A percentile compares a stretch with the other conserved stretches of the same genome.
Conservation (phyloP, 129 eudicot species). For the Smallanthus sonchifolius region DNA sequence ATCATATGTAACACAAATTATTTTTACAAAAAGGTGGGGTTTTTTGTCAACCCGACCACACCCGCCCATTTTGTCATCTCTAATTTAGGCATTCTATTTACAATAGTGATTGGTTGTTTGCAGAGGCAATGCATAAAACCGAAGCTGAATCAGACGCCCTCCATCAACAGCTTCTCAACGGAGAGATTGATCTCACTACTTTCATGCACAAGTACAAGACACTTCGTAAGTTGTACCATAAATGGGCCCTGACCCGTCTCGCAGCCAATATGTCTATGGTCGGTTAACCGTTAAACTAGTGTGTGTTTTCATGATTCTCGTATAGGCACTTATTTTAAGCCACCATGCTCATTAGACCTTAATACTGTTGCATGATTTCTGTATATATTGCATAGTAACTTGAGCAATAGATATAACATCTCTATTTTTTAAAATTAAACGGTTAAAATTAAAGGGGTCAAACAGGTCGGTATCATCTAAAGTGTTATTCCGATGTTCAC, state of each 20-base stretch:
- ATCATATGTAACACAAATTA: background rate
- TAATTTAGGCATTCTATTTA: background rate
- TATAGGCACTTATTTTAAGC: background rate
- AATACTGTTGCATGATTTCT: background rate
- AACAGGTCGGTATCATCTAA: background rate
- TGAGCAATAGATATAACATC: background rate
- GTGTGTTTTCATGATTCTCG: background rate
- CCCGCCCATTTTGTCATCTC: background rate
- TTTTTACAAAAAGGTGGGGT: background rate
- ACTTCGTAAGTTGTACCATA: constrained; percentile 30
- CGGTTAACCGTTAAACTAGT: constrained; percentile 4
- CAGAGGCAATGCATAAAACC: constrained; percentile 21
- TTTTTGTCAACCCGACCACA: background rate
- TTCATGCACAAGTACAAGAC: constrained; percentile 27
- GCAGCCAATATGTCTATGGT: constrained; percentile 20
- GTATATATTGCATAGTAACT: constrained; percentile 20
- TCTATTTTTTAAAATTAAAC: background rate
- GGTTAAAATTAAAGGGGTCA: background rate
- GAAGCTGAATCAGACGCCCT: constrained; percentile 35
- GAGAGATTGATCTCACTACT: constrained; percentile 28
- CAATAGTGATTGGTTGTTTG: constrained; percentile 13
- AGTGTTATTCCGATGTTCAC: background rate
- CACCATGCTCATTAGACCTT: background rate
- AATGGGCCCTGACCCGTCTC: constrained; percentile 30
- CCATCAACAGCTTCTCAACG: constrained; percentile 34